Conservation (phyloP, 1,284 basidiomycete genomes). For the Cerioporus squamosus region DNA sequence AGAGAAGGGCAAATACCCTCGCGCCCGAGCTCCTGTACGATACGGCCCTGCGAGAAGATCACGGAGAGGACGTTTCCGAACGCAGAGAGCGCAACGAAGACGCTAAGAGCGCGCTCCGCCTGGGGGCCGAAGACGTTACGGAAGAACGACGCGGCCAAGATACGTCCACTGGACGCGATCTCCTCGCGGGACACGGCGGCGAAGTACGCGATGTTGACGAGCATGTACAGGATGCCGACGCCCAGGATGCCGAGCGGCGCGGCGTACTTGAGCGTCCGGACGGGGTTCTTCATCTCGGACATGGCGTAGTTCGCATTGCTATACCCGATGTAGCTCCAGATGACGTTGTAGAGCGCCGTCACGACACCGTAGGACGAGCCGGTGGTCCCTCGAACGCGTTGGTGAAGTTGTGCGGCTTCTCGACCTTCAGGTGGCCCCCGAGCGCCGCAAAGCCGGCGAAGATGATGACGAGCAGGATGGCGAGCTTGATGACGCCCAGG, state of each 20-base stretch:
- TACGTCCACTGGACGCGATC: slow-evolving; percentile 58
- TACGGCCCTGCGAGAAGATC: slow-evolving; percentile 65
- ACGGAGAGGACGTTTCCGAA: slow-evolving; percentile 62
- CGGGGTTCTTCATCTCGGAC: slow-evolving; percentile 69
- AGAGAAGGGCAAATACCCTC: slow-evolving; percentile 67
- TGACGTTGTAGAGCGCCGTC: slow-evolving; percentile 62
- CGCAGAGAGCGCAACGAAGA: slow-evolving; percentile 62
- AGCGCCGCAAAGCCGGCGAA: slow-evolving; percentile 50
- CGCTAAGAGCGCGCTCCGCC: slow-evolving; percentile 63
- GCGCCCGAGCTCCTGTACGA: slow-evolving; percentile 70
- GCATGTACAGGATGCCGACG: slow-evolving; percentile 58
- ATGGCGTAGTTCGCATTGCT: slow-evolving; percentile 60
- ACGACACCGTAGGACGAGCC: slow-evolving; percentile 57
- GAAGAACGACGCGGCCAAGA: slow-evolving; percentile 71
- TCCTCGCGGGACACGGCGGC: slow-evolving; percentile 67
- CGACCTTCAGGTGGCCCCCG: slow-evolving; percentile 44
- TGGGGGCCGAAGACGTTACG: slow-evolving; percentile 65
- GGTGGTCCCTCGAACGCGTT: slow-evolving; percentile 49
- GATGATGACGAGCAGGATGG: slow-evolving; percentile 55
- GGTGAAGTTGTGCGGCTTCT: slow-evolving; percentile 47
- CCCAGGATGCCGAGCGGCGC: slow-evolving; percentile 62
- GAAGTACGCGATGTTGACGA: slow-evolving; percentile 68
- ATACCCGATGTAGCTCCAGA: slow-evolving; percentile 68
- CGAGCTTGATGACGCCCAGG: slow-evolving; percentile 62
- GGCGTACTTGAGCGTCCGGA: slow-evolving; percentile 67